phyloP scores from a whole-genome alignment of 805 yeast species.

The Kurtzmaniella fragi region DNA sequence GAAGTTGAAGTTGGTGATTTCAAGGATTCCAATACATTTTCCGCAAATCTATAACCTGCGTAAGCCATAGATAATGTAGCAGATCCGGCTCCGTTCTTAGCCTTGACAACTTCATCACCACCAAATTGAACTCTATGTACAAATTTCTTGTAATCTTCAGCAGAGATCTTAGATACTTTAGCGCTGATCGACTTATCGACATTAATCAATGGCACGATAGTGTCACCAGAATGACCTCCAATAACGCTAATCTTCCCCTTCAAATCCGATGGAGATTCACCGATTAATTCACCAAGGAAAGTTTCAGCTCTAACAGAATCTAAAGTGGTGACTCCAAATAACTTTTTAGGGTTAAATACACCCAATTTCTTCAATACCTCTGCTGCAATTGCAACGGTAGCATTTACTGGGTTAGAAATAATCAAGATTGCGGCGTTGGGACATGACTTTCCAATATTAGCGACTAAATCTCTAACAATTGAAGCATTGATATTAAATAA shows the following conservation, averaged over 20 bases:
- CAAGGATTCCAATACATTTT: slow-evolving; percentile 36
- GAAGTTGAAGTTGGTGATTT: slow-evolving; percentile 7
- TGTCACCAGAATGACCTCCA: slow-evolving; percentile 46
- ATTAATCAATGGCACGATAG: slow-evolving; percentile 39
- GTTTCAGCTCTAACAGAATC: slow-evolving; percentile 44
- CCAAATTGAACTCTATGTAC: slow-evolving; percentile 51
- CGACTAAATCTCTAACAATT: slow-evolving; percentile 39
- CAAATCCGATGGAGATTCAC: slow-evolving; percentile 23
- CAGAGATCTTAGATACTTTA: slow-evolving; percentile 33
- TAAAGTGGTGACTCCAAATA: slow-evolving; percentile 44
- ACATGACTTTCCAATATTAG: slow-evolving; percentile 31
- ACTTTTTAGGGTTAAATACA: slow-evolving; percentile 40
- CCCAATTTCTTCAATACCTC: slow-evolving; percentile 43
- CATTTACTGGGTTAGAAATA: slow-evolving; percentile 43
- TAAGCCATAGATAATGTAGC: slow-evolving; percentile 96
- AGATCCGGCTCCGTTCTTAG: slow-evolving; percentile 91
- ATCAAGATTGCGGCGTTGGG: slow-evolving; percentile 42
- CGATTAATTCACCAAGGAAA: slow-evolving; percentile 34
- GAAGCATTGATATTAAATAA: slow-evolving; percentile 43
- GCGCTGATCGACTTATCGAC: slow-evolving; percentile 46
- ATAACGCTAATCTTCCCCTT: slow-evolving; percentile 39
- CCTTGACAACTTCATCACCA: slow-evolving; percentile 95
- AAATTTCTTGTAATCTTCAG: slow-evolving; percentile 18
- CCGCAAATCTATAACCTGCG: slow-evolving; percentile 82
- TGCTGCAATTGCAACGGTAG: slow-evolving; percentile 46